phyloP scores from a whole-genome alignment of 2,329 filamentous ascomycete species.

The Colletotrichum sp. region DNA sequence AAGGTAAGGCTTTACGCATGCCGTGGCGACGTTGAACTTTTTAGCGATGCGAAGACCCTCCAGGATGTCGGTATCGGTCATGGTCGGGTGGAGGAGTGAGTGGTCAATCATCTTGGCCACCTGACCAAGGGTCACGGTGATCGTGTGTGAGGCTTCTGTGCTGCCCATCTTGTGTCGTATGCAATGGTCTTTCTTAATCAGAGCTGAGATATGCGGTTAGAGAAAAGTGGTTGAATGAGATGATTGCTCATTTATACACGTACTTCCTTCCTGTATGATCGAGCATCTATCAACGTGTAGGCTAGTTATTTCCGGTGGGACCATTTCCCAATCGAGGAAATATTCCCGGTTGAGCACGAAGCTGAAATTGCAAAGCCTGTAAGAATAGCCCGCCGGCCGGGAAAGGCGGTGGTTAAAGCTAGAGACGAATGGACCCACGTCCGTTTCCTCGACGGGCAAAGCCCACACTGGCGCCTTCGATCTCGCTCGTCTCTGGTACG shows the following conservation, averaged over 20 bases:
- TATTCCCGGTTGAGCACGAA: background rate
- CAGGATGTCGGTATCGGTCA: conserved; percentile 61
- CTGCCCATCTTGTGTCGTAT: background rate
- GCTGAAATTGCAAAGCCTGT: too few relatives aligned
- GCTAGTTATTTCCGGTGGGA: background rate
- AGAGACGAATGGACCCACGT: too few relatives aligned
- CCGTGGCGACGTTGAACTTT: conserved; percentile 44
- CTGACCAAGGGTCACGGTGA: conserved; percentile 48
- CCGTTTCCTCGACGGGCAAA: too few relatives aligned
- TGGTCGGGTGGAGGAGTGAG: conserved; percentile 65
- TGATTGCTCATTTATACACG: background rate
- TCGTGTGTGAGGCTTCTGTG: conserved; percentile 25
- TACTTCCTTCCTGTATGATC: background rate
- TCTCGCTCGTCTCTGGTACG: background rate
- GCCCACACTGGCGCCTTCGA: background rate
- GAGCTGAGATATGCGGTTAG: accelerated
- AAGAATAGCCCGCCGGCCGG: too few relatives aligned
- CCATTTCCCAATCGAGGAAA: background rate
- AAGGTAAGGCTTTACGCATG: conserved; percentile 53
- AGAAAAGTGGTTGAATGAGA: background rate
- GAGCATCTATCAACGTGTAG: too few relatives aligned
- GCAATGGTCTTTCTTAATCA: background rate
- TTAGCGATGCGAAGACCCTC: conserved; percentile 53
- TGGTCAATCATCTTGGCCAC: conserved; percentile 65
- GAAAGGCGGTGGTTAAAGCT: too few relatives aligned